phyloP scores from a whole-genome alignment of 2,329 filamentous ascomycete genomes.

The Emericellopsis atlantica region DNA sequence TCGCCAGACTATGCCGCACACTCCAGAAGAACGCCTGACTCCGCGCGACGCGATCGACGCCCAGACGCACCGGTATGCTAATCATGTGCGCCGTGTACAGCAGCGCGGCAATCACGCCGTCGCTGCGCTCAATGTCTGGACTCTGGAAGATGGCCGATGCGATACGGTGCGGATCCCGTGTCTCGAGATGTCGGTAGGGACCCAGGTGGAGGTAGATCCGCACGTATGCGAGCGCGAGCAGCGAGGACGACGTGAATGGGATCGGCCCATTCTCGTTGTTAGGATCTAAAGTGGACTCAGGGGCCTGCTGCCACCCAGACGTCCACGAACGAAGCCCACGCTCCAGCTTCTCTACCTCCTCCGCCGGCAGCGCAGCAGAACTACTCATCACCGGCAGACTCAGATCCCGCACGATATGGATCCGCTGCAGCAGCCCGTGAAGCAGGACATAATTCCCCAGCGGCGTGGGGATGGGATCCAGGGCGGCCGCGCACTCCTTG shows the following conservation, averaged over 20 bases:
- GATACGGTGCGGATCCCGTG: slow-evolving; percentile 25
- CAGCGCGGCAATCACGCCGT: slow-evolving; percentile 33
- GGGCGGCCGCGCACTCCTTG: slow-evolving; percentile 11
- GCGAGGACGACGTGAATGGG: slow-evolving; percentile 29
- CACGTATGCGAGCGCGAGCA: slow-evolving; percentile 31
- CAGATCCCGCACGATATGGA: slow-evolving; percentile 22
- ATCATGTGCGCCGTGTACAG: slow-evolving; percentile 41
- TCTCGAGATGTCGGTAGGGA: slow-evolving; percentile 26
- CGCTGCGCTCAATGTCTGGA: slow-evolving; percentile 30
- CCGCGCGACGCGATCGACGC: slow-evolving; percentile 38
- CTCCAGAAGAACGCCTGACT: slow-evolving; percentile 46
- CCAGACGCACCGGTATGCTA: slow-evolving; percentile 40
- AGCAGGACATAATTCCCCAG: slow-evolving; percentile 23
- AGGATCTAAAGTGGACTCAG: slow-evolving; percentile 23
- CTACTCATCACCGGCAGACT: slow-evolving; percentile 19
- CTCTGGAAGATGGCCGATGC: slow-evolving; percentile 21
- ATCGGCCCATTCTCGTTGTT: slow-evolving; percentile 26
- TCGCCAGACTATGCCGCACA: slow-evolving; percentile 40
- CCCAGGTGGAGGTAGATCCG: slow-evolving; percentile 31
- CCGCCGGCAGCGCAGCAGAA: slow-evolving; percentile 15
- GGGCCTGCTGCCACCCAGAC: slow-evolving; percentile 22
- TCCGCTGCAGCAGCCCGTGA: slow-evolving; percentile 22
- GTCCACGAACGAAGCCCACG: slow-evolving; percentile 22
- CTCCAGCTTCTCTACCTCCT: slow-evolving; percentile 23
- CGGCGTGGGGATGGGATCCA: slow-evolving; percentile 21